A percentile compares a stretch with the other conserved stretches of the same genome.
These are phyloP conservation scores for Peniophora sp. DNA, from an alignment of 1,284 basidiomycete species.

Conservation along the genomic window DNA sequence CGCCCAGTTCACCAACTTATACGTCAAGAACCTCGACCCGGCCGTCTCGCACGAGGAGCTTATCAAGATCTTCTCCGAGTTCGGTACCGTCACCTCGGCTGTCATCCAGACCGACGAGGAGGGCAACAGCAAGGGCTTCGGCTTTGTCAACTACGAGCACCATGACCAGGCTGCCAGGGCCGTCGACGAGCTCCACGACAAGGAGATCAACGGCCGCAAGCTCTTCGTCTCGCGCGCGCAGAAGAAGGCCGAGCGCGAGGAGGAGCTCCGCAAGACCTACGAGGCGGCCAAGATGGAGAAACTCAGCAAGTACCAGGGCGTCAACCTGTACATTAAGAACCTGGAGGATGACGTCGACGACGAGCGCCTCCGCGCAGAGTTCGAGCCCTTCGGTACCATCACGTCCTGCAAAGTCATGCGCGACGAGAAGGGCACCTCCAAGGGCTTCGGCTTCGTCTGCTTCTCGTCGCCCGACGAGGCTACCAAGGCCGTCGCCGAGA, in stretches of 20 bases:
- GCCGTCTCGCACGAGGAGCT: conserved; percentile 88
- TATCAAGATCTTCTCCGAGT: conserved; percentile 72
- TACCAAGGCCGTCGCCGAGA: conserved; percentile 98
- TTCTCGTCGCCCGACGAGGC: conserved; percentile 98
- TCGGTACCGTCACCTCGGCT: conserved; percentile 86
- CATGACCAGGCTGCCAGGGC: conserved; percentile 92
- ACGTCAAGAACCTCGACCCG: conserved; percentile 93
- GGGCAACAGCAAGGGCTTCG: conserved; percentile 94
- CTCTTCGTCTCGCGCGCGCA: conserved; percentile 96
- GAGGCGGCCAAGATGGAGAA: conserved; percentile 98
- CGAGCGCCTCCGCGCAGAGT: conserved; percentile 90
- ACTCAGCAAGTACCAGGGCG: conserved; percentile 96
- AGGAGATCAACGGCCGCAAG: conserved; percentile 82
- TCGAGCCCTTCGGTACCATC: conserved; percentile 95
- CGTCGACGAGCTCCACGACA: conserved; percentile 87
- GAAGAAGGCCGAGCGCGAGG: conserved; percentile 98
- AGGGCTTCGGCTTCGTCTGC: conserved; percentile 99
- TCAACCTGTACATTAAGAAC: conserved; percentile 99
- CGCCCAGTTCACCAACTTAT: conserved; percentile 96
- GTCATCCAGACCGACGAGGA: conserved; percentile 77
- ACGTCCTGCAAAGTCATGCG: conserved; percentile 99
- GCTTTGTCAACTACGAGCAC: conserved; percentile 93
- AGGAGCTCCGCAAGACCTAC: conserved; percentile 91
- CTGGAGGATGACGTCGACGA: conserved; percentile 90
- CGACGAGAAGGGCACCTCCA: conserved; percentile 85